Evolutionary conservation across 2,329 filamentous ascomycete species (phyloP).

Genomic region (Dothideomycetidae sp.): DNA sequence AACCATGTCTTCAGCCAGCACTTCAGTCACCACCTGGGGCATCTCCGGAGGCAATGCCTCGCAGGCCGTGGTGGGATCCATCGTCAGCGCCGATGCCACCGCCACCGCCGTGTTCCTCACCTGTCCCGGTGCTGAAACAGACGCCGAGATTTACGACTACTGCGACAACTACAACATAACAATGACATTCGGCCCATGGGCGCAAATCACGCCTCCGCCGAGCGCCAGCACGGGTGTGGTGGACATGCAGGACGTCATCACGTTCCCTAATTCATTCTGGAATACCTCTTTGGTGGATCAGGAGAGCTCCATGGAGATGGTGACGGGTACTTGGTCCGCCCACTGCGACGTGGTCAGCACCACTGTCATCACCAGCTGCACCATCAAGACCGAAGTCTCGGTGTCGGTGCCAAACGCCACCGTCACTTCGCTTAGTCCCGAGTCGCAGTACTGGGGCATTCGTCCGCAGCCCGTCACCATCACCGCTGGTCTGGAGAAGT

Average conservation of each 20-base stretch:
- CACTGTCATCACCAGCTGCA: neutral
- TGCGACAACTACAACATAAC: conserved; percentile 5
- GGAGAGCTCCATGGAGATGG: conserved; percentile 3
- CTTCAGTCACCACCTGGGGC: conserved; percentile 4
- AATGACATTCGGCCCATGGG: conserved; percentile 7
- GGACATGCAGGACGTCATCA: conserved; percentile 7
- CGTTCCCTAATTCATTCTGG: no score
- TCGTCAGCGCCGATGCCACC: conserved; percentile 4
- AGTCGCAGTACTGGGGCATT: neutral
- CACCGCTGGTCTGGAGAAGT: neutral
- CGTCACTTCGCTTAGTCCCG: neutral
- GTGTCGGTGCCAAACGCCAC: neutral
- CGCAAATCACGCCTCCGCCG: conserved; percentile 1
- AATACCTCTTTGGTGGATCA: no score
- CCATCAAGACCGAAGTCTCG: neutral
- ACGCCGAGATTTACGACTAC: conserved; percentile 1
- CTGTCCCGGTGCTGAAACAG: neutral
- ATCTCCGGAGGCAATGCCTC: neutral
- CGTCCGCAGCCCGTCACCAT: neutral
- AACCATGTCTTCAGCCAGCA: conserved; percentile 7
- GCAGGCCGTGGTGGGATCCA: neutral
- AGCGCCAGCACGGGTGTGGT: conserved; percentile 3
- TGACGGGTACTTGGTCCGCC: conserved; percentile 3
- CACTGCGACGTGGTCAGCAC: neutral
- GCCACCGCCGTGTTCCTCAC: conserved; percentile 5